Evolutionary conservation across 768 basidiomycete species (phyloP), one percentile per base, ranked within the genome.

Genomic region (Tephrocybe sp.): DNA sequence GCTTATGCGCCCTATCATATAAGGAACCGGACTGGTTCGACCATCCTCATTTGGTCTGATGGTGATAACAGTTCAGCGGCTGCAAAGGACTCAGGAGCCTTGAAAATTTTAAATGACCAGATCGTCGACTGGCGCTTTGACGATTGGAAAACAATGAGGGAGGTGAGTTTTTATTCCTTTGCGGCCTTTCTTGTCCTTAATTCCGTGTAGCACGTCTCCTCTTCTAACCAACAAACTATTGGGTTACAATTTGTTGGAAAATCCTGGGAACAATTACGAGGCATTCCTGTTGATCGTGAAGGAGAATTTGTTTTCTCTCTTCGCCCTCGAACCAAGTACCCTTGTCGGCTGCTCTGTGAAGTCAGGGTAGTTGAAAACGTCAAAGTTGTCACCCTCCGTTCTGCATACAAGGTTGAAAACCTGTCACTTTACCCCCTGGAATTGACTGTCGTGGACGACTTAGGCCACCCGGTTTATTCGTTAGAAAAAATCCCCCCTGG

Each of bases 91-190:
- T 64, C 72, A 2, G 73, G 74, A 26, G 72, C 77, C 26, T 74
- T 83, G 38, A 81, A 84, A 59, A 70, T 99, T 33, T 71, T 80
- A 16, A 80, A 92, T 56, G 87, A 88, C 33, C 78, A 90, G 60
- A 83, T 77, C 7, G 73, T 91, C 4, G 95, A 98, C 50, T 98
- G 97, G 97, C 78, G 97, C 49, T 98, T 98, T 61, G 94, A 98
- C 63, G 95, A 98, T 62, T 93, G 92, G 88, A 87, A 87, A 65
- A 87, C 86, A 4, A 85, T 90, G 74, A 84, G 97, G 63, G 97
- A 99, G 74, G 94, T 92, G 62, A 53, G 75, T 31, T 19, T 4
- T 2, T 26, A 40, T 26, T 30, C 2, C 38, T 14, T 46, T 9
- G 1, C 46, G 1, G 41, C 17, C 22, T 12, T 39, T 44, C 48